phyloP scores from a whole-genome alignment of 2,329 filamentous ascomycete species.

The Diaporthe longicolla region DNA sequence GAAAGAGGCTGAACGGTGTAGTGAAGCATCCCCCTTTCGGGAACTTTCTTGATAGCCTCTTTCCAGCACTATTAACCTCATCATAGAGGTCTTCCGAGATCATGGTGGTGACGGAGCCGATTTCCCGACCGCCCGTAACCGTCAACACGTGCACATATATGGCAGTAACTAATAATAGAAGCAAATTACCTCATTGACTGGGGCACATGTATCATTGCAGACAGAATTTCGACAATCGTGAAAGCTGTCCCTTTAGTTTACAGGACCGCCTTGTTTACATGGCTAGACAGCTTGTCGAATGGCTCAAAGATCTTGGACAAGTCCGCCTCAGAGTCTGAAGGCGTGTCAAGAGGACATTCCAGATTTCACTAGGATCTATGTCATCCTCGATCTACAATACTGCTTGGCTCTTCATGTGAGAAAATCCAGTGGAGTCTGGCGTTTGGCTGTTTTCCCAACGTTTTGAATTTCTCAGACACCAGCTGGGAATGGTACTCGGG shows the following conservation, averaged over 20 bases:
- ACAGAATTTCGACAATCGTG: neutral
- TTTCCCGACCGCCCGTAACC: neutral
- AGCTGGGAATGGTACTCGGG: too few relatives aligned
- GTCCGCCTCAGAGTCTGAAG: constrained; percentile 1
- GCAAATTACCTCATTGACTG: constrained; percentile 12
- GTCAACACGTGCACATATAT: neutral
- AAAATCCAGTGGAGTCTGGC: too few relatives aligned
- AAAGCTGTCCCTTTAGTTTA: constrained; percentile 12
- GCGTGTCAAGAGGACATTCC: constrained; percentile 37
- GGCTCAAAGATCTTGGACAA: constrained; percentile 39
- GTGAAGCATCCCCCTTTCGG: constrained; percentile 8
- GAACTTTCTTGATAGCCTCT: constrained; percentile 9
- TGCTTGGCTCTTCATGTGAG: constrained; percentile 41
- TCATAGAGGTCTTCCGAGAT: neutral
- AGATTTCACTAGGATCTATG: constrained; percentile 41
- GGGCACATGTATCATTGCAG: neutral
- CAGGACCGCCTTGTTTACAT: neutral
- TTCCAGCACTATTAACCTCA: constrained; percentile 12
- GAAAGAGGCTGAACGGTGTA: constrained; percentile 32
- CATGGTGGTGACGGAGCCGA: constrained; percentile 24
- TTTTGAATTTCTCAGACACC: too few relatives aligned
- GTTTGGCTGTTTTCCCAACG: too few relatives aligned
- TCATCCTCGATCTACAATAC: constrained; percentile 23
- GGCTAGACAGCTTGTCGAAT: constrained; percentile 41
- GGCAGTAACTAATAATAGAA: neutral